Evolutionary conservation across 2,329 filamentous ascomycete species (phyloP).

Genomic region (Nemania abortiva): DNA sequence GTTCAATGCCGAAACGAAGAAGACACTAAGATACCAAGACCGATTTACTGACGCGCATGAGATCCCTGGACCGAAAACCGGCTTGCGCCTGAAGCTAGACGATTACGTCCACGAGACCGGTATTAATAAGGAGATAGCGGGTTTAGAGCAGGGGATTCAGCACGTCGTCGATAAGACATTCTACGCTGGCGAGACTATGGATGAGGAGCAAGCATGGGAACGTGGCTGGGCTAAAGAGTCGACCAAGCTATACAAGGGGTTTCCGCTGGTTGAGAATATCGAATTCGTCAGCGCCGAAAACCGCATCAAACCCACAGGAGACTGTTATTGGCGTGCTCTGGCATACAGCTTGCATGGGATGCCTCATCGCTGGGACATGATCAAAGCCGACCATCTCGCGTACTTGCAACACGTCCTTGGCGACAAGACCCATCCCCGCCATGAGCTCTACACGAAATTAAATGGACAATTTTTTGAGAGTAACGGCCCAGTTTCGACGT

Average conservation of each 20-base stretch:
- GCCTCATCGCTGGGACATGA: constrained; percentile 44
- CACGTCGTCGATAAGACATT: constrained; percentile 9
- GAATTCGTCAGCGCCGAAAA: constrained; percentile 49
- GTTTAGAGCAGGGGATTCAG: constrained; percentile 13
- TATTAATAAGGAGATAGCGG: neutral
- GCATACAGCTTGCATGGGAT: constrained; percentile 49
- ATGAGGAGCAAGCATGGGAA: constrained; percentile 30
- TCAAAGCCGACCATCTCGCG: constrained; percentile 53
- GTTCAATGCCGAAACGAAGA: neutral
- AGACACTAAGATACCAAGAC: constrained; percentile 31
- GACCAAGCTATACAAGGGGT: constrained; percentile 39
- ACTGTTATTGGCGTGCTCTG: constrained; percentile 53
- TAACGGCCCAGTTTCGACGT: neutral
- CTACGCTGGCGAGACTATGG: constrained; percentile 26
- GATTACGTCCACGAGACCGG: constrained; percentile 16
- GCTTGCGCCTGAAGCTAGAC: constrained; percentile 31
- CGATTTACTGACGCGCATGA: constrained; percentile 18
- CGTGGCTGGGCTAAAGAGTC: neutral
- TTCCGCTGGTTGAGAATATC: constrained; percentile 53
- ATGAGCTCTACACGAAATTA: constrained; percentile 45
- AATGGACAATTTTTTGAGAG: constrained; percentile 43
- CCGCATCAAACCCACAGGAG: constrained; percentile 31
- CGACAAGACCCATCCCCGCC: constrained; percentile 45
- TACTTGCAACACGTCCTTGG: constrained; percentile 47
- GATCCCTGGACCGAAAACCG: constrained; percentile 25